phyloP scores from a whole-genome alignment of 352 stramenopile species.

The Phytopythium delawarense region DNA sequence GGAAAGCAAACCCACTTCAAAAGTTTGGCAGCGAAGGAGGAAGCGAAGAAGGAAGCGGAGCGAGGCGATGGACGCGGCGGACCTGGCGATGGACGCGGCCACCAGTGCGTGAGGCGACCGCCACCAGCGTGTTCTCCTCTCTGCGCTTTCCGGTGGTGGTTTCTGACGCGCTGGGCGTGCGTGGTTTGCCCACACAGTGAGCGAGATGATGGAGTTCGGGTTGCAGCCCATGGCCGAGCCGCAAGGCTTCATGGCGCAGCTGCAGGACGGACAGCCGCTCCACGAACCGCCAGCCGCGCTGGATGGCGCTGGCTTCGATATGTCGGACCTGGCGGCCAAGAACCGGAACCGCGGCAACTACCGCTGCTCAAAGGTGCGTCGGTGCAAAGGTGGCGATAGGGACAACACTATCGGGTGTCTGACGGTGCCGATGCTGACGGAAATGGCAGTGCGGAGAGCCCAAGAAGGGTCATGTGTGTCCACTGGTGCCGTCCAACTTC shows the following conservation, averaged over 20 bases:
- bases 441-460: slow-evolving; percentile 64
- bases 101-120: slow-evolving; percentile 15
- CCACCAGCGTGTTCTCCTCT: background rate
- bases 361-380: slow-evolving; percentile 73
- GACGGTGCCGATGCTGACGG: background rate
- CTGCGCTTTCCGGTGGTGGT: background rate
- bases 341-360: slow-evolving; percentile 86
- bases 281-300: slow-evolving; percentile 15
- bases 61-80: background rate
- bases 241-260: slow-evolving; percentile 47
- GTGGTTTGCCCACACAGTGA: slow-evolving; percentile 11
- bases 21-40: background rate
- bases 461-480: slow-evolving; percentile 86
- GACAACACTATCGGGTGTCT: background rate
- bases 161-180: background rate
- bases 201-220: slow-evolving; percentile 53
- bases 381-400: background rate
- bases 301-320: slow-evolving; percentile 24
- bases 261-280: slow-evolving; percentile 35
- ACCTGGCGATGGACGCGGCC: slow-evolving; percentile 13
- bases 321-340: slow-evolving; percentile 43
- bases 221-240: slow-evolving; percentile 40
- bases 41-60: background rate
- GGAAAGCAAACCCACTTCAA: background rate
- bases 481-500: slow-evolving; percentile 75